Evolutionary conservation across 768 basidiomycete genomes (phyloP), one percentile per base, ranked within the genome.

Genomic region (Phlegmacium glaucopus): DNA sequence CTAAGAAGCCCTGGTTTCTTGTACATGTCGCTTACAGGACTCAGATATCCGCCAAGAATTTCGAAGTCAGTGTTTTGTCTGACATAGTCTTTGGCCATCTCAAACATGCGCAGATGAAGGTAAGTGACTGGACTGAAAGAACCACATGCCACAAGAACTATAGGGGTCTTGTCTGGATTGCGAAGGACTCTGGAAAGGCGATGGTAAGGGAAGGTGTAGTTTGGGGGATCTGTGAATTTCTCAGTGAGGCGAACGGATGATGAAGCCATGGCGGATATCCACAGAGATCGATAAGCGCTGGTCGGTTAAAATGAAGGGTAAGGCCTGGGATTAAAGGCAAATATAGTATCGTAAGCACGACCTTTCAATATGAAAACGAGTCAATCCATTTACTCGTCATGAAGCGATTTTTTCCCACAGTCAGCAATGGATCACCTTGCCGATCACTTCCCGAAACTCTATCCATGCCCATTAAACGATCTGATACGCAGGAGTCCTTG

Each of bases 121-220:
- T 94, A 95, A n/a, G 94, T 96, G 52, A 96, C 88, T 9, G 95
- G 95, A 59, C 91, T 94, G 80, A 97, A 97, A 46, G 92, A 95
- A 25, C 95, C 96, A 62, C 96, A 99, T 39, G 93, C 96, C 50
- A 99, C 92, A 52, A 96, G 84, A 46, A 94, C 90, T 56, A 96
- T 71, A n/a, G 93, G 95, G 7, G 85, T 84, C 69, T 87, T 90
- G 16, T 66, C 70, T 7, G 82, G 61, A 60, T 87, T 78, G 38
- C 69, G 79, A 36, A 88, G 78, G 42, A 70, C 71, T 28, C 68
- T 71, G 48, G 68, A 60, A 39, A 90, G 79, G 45, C 86, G 83
- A 57, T 87, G 77, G 42, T 75, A 75, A 16, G 84, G 79, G 54
- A 90, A 89, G 18, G 74, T 58, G 58, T 90, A 90, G 56, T 80